Evolutionary conservation across 2,329 filamentous ascomycete species (phyloP), one percentile per base, ranked within the genome.

Genomic region (Aspergillus tubingensis): DNA sequence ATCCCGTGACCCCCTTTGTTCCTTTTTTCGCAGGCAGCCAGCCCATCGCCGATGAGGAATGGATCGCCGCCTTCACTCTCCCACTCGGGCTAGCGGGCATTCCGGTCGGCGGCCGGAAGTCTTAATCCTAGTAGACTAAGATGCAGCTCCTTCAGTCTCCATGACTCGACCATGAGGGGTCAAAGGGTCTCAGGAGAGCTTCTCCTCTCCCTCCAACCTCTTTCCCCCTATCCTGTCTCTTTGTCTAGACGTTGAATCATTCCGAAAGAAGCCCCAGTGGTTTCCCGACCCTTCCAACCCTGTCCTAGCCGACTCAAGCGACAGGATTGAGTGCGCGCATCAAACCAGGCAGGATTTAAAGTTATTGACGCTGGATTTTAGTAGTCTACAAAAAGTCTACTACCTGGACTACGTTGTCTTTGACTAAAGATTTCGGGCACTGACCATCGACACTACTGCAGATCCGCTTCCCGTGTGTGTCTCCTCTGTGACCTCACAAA

Each of bases 331-430:
- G 17, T 19, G 41, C 41, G 17, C 17, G 51, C 56, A 58, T 59
- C 44, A 54, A 59, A 19, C 47, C 49, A 53, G 59, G 49, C 51
- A 56, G 55, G 41, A 60, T 58, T 64, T 60, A 64, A 58, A 62
- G 59, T 60, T 63, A 57, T 57, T 60, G 54, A 60, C 5, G 36
- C 43, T 32, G 54, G 11, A 15, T 36, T 36, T 13, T 36, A 36
- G 32, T 36, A 13, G 32, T 36, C 32, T 36, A 13, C 32, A 13
- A 36, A 36, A 36, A 36, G 32, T 36, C 32, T 15, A 36, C 32
- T 36, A 15, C 32, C 27, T 30, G 2, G 32, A 36, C 11, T 57
- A 13, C 57, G 39, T 54, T 57, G 52, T 21, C 41, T 23, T 36
- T 44, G 17, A 21, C 32, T 21, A 38, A 23, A 30, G 30, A 36